Evolutionary conservation across 2,329 filamentous ascomycete genomes (phyloP).

Genomic region (Clarireedia homoeocarpa): DNA sequence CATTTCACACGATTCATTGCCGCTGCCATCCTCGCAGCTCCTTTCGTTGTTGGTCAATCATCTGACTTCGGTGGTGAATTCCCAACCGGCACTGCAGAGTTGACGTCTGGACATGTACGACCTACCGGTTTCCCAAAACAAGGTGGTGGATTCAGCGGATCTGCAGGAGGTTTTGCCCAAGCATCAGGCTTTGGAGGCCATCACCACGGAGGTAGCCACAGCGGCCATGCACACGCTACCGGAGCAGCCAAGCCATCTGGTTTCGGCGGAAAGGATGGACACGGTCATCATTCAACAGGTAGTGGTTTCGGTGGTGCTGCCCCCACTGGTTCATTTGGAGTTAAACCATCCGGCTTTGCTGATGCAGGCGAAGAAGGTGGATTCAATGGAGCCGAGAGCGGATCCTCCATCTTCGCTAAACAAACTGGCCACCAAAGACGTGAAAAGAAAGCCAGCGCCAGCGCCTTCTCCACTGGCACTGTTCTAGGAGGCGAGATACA

Average conservation of each 20-base stretch:
- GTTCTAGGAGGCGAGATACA: background rate
- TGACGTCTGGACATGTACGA: background rate
- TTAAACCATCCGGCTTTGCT: background rate
- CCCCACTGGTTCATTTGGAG: background rate
- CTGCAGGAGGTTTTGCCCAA: background rate
- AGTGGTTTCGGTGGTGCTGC: background rate
- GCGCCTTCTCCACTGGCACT: background rate
- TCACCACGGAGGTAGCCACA: background rate
- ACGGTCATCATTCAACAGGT: background rate
- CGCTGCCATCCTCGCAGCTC: constrained; percentile 1
- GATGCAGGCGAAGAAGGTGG: background rate
- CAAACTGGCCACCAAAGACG: constrained; percentile 2
- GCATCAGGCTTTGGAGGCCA: background rate
- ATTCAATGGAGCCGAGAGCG: background rate
- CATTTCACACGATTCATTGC: constrained; percentile 4
- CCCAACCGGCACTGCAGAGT: background rate
- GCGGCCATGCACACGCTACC: background rate
- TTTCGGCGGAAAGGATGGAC: background rate
- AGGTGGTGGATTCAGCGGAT: background rate
- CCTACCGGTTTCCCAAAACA: background rate
- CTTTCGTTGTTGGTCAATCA: background rate
- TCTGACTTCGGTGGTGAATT: background rate
- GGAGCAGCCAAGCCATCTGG: background rate
- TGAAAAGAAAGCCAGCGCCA: background rate
- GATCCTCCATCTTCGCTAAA: background rate